Conservation (phyloP, 2,329 filamentous ascomycete genomes). For the Pyrenophora teres region DNA sequence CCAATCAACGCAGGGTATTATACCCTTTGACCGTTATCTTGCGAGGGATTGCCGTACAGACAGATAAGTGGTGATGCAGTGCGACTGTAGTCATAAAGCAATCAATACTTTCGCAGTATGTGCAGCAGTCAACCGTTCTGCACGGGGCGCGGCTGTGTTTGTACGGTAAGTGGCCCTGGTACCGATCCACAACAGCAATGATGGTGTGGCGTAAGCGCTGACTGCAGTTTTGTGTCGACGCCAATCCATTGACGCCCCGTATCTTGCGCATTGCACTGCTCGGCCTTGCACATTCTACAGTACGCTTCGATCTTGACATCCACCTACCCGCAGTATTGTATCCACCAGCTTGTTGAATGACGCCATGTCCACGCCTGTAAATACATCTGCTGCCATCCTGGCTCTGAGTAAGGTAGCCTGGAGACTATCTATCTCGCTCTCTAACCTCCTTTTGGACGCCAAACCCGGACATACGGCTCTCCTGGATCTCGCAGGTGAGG, state of each 20-base stretch:
- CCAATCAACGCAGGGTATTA: background rate
- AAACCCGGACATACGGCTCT: conserved; percentile 13
- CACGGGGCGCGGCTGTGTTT: no score
- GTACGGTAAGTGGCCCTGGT: background rate
- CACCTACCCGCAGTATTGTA: background rate
- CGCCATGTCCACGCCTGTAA: background rate
- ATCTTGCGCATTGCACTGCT: conserved; percentile 1
- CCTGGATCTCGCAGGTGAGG: conserved; percentile 15
- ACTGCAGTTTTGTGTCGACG: background rate
- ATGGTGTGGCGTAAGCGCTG: background rate
- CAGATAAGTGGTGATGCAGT: background rate
- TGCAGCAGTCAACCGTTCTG: no score
- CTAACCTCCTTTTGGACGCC: conserved; percentile 16
- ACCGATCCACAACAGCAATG: background rate
- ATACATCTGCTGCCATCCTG: conserved; percentile 16
- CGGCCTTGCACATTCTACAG: background rate
- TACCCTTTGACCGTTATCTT: background rate
- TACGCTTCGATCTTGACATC: background rate
- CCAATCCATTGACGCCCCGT: background rate
- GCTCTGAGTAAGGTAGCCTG: conserved; percentile 23
- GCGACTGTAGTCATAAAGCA: no score
- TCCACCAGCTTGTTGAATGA: no score
- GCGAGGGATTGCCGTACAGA: background rate
- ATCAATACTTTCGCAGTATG: no score
- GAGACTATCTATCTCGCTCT: conserved; percentile 22